Base-by-base conservation (phyloP, 306 rosid species). In the Glycine latifolia region DNA sequence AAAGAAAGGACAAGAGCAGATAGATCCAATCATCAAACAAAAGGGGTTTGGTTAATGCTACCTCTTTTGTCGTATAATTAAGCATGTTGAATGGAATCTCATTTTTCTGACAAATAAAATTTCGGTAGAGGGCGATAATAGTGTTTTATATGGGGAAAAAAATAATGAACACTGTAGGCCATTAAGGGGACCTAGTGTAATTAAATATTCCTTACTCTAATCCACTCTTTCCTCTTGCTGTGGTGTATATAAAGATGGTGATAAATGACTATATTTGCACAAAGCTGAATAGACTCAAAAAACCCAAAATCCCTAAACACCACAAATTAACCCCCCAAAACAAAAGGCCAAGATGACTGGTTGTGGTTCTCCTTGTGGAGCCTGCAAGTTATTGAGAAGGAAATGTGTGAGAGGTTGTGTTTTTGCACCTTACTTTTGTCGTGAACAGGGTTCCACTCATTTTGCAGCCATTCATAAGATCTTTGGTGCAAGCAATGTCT, bases 401-500 rank as follows among this genome's bases (percentile, higher is more conserved):
- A 94, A 92, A 83, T 94, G 98, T 79, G 83, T 87, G 6, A 91
- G 86, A 54, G 94, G 97, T 5, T 94, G 98, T 77, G 87, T 92
- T 76, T 92, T 94, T 87, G 97, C 97, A 10, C 98, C 98, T 79
- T 88, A 94, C 76, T 94, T 94, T 66, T 89, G 96, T 77, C 93
- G 92, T 78, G 98, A 94, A 77, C 93, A 92, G 70, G 97, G 98
- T 26, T 89, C 93, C 47, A 54, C 91, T 6, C 96, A 92, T 87
- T 94, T 94, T 81, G 84, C 96, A 3, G 96, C 97, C 59, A 91
- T 94, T 81, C 97, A 94, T 58, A 95, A 91, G 86, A 98, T 95
- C 7, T 95, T 95, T 56, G 99, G 99, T 14, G 99, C 99, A 52
- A 95, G 99, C 84, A 95, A 95, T 87, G 98, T 92, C 6, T 93